These are phyloP conservation scores for Tolypocladium cylindrosporum DNA, from an alignment of 2,329 filamentous ascomycete species.

Conservation along the genomic window DNA sequence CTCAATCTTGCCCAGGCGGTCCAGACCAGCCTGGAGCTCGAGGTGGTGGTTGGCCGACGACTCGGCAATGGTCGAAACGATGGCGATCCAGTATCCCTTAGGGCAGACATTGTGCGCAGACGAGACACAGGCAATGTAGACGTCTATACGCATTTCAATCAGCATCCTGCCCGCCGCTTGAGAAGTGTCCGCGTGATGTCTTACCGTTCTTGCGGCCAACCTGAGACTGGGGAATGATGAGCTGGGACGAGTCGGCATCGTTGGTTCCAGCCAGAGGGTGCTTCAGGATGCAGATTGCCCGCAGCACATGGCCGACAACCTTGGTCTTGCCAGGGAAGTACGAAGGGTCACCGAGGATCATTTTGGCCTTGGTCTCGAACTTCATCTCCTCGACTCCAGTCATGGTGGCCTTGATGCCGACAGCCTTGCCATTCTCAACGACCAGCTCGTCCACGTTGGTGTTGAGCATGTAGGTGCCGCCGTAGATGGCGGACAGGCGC, in stretches of 20 bases:
- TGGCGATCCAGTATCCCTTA: conserved; percentile 98
- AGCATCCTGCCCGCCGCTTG: neutral
- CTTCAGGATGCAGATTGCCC: conserved; percentile 95
- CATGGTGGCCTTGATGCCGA: conserved; percentile 97
- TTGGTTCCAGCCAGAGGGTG: conserved; percentile 87
- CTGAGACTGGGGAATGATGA: conserved; percentile 97
- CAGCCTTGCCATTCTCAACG: conserved; percentile 77
- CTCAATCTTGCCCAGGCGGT: conserved; percentile 85
- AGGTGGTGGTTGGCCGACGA: conserved; percentile 86
- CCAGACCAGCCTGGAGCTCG: conserved; percentile 85
- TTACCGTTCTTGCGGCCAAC: conserved; percentile 91
- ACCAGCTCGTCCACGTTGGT: conserved; percentile 83
- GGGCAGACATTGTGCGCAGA: conserved; percentile 97
- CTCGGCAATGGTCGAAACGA: conserved; percentile 96
- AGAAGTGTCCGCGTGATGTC: conserved; percentile 12
- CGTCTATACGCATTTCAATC: conserved; percentile 46
- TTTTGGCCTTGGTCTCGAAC: conserved; percentile 92
- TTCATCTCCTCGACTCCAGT: conserved; percentile 82
- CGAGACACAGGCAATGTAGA: conserved; percentile 94
- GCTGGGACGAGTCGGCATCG: conserved; percentile 79
- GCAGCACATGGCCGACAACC: conserved; percentile 81
- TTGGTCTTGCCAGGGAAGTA: conserved; percentile 91
- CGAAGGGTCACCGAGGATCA: conserved; percentile 90
- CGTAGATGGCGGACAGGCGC: conserved; percentile 94
- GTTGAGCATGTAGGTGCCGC: conserved; percentile 99